Conservation (phyloP, 306 rosid genomes). For the Cucurbita argyrosperma region DNA sequence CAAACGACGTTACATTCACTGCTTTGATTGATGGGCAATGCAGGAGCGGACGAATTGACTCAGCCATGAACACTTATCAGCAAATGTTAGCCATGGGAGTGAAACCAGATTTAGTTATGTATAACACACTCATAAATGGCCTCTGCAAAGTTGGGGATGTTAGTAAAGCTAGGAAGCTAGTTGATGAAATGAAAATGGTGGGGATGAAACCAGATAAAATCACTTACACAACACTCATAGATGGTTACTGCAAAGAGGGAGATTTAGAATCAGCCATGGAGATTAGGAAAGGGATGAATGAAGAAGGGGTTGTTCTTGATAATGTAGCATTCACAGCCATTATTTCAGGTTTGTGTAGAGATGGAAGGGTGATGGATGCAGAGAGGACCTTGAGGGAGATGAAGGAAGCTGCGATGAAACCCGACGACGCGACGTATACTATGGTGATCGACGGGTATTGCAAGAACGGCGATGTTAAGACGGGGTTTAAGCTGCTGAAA, state of each 20-base stretch:
- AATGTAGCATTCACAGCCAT: constrained; percentile 63
- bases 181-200: constrained; percentile 35
- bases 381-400: constrained; percentile 55
- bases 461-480: constrained; percentile 53
- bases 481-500: constrained; percentile 59
- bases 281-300: constrained; percentile 39
- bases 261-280: constrained; percentile 51
- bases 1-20: constrained; percentile 55
- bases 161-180: constrained; percentile 43
- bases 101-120: constrained; percentile 59
- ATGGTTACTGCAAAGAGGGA: constrained; percentile 80
- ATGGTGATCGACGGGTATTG: constrained; percentile 74
- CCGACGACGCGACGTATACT: constrained; percentile 57
- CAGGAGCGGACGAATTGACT: constrained; percentile 39
- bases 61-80: constrained; percentile 48
- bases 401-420: constrained; percentile 50
- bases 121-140: constrained; percentile 60
- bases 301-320: constrained; percentile 45
- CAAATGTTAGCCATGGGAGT: constrained; percentile 40
- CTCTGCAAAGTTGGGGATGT: constrained; percentile 69
- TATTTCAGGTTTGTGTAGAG: constrained; percentile 59
- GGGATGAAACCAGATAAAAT: constrained; percentile 62
- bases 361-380: constrained; percentile 47
- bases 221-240: constrained; percentile 67
- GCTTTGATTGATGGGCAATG: constrained; percentile 66